Evolutionary conservation across 768 basidiomycete genomes (phyloP).

Genomic region (Postia placenta): DNA sequence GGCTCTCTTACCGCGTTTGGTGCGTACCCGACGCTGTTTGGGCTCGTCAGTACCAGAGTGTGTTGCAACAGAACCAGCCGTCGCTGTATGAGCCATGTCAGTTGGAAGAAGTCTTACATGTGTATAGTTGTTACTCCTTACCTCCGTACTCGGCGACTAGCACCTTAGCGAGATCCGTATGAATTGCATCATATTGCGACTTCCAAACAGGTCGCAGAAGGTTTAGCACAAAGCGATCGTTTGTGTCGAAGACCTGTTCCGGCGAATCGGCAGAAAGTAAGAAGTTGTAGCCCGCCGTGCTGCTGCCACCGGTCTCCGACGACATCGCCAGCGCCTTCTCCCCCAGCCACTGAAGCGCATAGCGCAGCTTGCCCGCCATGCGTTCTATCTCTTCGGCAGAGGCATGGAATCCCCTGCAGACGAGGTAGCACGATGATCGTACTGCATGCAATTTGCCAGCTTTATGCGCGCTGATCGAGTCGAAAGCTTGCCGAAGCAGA

Average conservation of each 20-base stretch:
- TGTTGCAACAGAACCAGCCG: too few relatives aligned
- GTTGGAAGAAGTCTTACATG: too few relatives aligned
- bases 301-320: background rate
- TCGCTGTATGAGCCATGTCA: too few relatives aligned
- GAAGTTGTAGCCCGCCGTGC: background rate
- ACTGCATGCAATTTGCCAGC: background rate
- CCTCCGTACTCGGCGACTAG: background rate
- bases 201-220: constrained; percentile 9
- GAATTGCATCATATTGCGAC: constrained; percentile 8
- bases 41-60: too few relatives aligned
- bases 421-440: constrained; percentile 10
- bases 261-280: background rate
- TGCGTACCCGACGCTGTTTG: too few relatives aligned
- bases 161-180: background rate
- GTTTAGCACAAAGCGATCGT: constrained; percentile 3
- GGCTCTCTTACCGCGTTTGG: too few relatives aligned
- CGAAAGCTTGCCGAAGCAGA: constrained; percentile 8
- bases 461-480: background rate
- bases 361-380: background rate
- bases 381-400: background rate
- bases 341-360: background rate
- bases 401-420: constrained; percentile 10
- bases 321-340: background rate
- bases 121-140: background rate
- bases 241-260: constrained; percentile 5